Evolutionary conservation across 805 yeast species (phyloP).

Genomic region (Candida pseudoglaebosa): DNA sequence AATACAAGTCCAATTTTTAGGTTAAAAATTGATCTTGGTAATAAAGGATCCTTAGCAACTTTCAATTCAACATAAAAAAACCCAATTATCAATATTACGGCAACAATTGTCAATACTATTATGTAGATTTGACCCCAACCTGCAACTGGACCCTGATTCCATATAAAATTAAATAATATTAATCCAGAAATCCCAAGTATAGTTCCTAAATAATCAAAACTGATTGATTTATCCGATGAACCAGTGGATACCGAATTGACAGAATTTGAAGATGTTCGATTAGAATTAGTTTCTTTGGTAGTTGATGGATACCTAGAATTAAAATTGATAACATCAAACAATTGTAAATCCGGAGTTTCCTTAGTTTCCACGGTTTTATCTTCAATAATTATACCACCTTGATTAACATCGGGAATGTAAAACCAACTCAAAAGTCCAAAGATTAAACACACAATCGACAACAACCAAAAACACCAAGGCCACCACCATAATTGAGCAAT

Average conservation of each 20-base stretch:
- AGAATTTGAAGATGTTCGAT: slow-evolving; percentile 1
- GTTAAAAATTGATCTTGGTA: slow-evolving; percentile 49
- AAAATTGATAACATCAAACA: too few species aligned
- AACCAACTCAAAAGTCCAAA: slow-evolving; percentile 29
- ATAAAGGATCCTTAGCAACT: slow-evolving; percentile 44
- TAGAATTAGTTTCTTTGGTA: too few species aligned
- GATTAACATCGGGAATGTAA: slow-evolving; percentile 41
- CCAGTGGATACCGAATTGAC: slow-evolving; percentile 1
- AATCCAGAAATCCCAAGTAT: slow-evolving; percentile 55
- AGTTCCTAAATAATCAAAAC: slow-evolving; percentile 31
- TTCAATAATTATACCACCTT: too few species aligned
- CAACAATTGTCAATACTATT: slow-evolving; percentile 51
- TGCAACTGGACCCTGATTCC: slow-evolving; percentile 72
- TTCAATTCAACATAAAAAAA: slow-evolving; percentile 51
- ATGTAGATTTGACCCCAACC: slow-evolving; percentile 66
- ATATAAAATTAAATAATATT: slow-evolving; percentile 59
- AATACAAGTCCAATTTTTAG: slow-evolving; percentile 46
- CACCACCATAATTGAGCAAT: slow-evolving; percentile 47
- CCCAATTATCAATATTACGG: slow-evolving; percentile 34
- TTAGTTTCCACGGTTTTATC: too few species aligned
- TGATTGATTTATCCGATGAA: too few species aligned
- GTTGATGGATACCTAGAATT: too few species aligned
- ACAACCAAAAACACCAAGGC: slow-evolving; percentile 58
- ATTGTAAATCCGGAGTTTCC: too few species aligned
- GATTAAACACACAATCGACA: slow-evolving; percentile 35